Conservation (phyloP, 495 filamentous ascomycete species). For the Letharia lupina region DNA sequence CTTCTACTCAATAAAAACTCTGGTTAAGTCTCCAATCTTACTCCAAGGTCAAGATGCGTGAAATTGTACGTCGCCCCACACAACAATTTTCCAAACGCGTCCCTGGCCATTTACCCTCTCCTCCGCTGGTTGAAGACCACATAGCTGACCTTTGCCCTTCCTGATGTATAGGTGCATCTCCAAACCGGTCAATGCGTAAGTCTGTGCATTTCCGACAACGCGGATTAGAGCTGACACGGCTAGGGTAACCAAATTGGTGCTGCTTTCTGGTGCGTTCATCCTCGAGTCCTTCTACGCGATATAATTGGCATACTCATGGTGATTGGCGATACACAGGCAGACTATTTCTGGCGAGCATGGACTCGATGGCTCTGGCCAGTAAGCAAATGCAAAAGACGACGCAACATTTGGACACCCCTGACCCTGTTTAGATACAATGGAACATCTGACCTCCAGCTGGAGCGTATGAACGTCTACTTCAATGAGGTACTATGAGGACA, state of each 20-base stretch:
- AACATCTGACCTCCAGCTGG: constrained; percentile 94
- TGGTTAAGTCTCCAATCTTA: background rate
- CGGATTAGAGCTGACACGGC: constrained; percentile 13
- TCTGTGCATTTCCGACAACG: constrained; percentile 22
- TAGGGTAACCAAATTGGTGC: constrained; percentile 99
- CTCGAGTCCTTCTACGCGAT: constrained; percentile 14
- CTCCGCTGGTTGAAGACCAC: constrained; percentile 31
- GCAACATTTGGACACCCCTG: constrained; percentile 16
- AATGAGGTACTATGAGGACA: constrained; percentile 67
- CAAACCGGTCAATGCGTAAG: constrained; percentile 98
- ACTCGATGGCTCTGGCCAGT: constrained; percentile 91
- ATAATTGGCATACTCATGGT: constrained; percentile 18
- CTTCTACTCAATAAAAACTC: background rate
- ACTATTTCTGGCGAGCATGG: constrained; percentile 98
- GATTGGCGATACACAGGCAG: constrained; percentile 54
- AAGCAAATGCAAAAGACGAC: constrained; percentile 35
- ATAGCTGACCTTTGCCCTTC: constrained; percentile 31
- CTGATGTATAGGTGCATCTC: constrained; percentile 71
- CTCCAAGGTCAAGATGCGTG: constrained; percentile 63
- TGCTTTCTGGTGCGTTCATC: constrained; percentile 79
- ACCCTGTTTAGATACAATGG: constrained; percentile 71
- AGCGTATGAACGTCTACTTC: constrained; percentile 99
- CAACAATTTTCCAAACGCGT: constrained; percentile 25
- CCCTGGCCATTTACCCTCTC: constrained; percentile 23
- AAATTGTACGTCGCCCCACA: constrained; percentile 64